Conservation (phyloP, 257 asterid genomes). For the Solanum phureja region DNA sequence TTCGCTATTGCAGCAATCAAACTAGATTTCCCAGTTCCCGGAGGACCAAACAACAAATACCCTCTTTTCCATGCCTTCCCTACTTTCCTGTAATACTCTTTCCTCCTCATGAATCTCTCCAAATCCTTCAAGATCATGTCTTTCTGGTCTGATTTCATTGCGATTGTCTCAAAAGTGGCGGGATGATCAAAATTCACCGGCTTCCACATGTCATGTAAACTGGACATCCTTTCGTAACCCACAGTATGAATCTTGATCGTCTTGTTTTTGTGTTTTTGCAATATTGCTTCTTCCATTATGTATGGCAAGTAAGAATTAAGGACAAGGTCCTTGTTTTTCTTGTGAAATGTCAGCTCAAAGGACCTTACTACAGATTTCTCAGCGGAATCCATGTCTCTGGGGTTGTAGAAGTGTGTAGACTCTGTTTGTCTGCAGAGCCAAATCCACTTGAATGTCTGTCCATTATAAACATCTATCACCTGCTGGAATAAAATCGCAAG, state of each 20-base stretch:
- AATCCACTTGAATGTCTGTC: not conserved
- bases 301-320: conserved; percentile 7
- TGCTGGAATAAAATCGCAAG: not conserved
- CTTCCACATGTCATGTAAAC: not conserved
- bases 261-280: conserved; percentile 3
- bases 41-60: too few relatives aligned
- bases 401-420: not conserved
- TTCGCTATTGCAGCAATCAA: too few relatives aligned
- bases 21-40: too few relatives aligned
- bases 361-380: too few relatives aligned
- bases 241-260: not conserved
- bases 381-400: not conserved
- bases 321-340: not conserved
- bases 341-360: not conserved
- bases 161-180: conserved; percentile 17
- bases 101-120: conserved; percentile 7
- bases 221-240: not conserved
- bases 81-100: conserved; percentile 9
- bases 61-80: conserved; percentile 13
- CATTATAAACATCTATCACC: not conserved
- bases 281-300: conserved; percentile 8
- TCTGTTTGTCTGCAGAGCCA: not conserved
- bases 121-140: conserved; percentile 7
- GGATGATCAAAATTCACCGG: conserved; percentile 19
- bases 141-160: conserved; percentile 8